A percentile compares a stretch with the other conserved stretches of the same genome.
phyloP scores from a whole-genome alignment of 129 eudicot species.

The Ambrosia artemisiifolia region DNA sequence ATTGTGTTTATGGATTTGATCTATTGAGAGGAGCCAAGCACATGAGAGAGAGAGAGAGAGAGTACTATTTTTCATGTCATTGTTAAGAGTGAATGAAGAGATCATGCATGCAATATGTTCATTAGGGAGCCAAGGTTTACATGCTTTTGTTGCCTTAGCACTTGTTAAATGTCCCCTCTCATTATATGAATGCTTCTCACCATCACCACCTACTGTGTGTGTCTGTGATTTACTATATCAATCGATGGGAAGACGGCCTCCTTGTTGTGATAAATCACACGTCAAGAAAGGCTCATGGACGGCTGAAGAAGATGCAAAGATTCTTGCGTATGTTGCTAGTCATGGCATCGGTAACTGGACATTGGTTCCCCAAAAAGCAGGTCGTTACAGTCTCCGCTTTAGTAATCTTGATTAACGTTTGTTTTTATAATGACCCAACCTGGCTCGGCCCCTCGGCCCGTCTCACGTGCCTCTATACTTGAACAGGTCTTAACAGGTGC shows the following conservation, averaged over 20 bases:
- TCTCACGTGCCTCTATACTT: conserved; percentile 8
- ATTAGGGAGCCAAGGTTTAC: conserved; percentile 51
- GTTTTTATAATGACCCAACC: not conserved
- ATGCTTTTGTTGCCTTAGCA: conserved; percentile 76
- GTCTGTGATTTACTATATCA: not conserved
- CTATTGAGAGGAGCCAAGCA: conserved; percentile 13
- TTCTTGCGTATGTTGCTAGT: conserved; percentile 89
- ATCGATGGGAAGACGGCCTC: conserved; percentile 85
- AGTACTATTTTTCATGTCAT: not conserved
- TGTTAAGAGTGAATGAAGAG: conserved; percentile 25
- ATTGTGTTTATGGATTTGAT: conserved; percentile 1
- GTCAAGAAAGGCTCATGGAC: conserved; percentile 98
- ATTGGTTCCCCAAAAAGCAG: conserved; percentile 94
- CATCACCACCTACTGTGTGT: conserved; percentile 30
- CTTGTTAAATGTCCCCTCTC: conserved; percentile 55
- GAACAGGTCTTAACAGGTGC: conserved; percentile 86
- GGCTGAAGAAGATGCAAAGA: conserved; percentile 93
- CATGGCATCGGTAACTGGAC: conserved; percentile 97
- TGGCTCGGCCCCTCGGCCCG: too few species aligned
- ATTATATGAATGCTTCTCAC: conserved; percentile 40
- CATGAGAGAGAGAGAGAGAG: conserved; percentile 3
- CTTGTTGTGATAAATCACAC: conserved; percentile 90
- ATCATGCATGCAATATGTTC: conserved; percentile 83
- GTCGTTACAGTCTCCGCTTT: conserved; percentile 24
- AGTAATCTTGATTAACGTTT: not conserved